phyloP scores from a whole-genome alignment of 1,139 yeast genomes.

The Yamadazyma spencermartinsiae region DNA sequence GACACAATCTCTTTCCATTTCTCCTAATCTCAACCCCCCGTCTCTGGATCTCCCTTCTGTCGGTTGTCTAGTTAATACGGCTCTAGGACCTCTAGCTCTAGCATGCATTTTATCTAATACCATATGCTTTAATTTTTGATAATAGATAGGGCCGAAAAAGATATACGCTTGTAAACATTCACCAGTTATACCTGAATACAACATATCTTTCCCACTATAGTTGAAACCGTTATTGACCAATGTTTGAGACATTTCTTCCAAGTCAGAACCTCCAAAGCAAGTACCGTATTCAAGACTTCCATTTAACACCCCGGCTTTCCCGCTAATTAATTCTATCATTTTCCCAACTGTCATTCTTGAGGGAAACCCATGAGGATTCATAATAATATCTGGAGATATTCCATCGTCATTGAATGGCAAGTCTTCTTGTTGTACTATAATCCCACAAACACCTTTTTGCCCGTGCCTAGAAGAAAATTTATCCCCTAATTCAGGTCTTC shows the following conservation, averaged over 20 bases:
- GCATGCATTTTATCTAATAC: constrained; percentile 99
- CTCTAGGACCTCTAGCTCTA: constrained; percentile 98
- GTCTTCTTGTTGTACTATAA: constrained; percentile 94
- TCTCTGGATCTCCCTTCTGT: constrained; percentile 99
- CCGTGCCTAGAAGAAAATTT: constrained; percentile 97
- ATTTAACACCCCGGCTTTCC: constrained; percentile 94
- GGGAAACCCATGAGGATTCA: constrained; percentile 99
- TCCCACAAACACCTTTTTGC: constrained; percentile 98
- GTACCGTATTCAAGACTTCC: constrained; percentile 95
- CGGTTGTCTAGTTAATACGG: constrained; percentile 97
- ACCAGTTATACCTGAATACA: constrained; percentile 97
- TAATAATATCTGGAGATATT: constrained; percentile 88
- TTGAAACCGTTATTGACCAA: constrained; percentile 89
- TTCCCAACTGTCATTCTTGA: constrained; percentile 99
- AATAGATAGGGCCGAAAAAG: constrained; percentile 97
- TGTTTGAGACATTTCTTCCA: constrained; percentile 94
- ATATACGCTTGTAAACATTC: constrained; percentile 96
- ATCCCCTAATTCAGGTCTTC: constrained; percentile 98
- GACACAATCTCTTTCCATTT: constrained; percentile 99
- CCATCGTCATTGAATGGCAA: constrained; percentile 94
- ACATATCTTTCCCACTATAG: constrained; percentile 96
- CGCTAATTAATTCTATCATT: constrained; percentile 94
- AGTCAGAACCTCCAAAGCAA: constrained; percentile 94
- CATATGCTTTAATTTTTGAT: constrained; percentile 98
- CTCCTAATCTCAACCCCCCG: constrained; percentile 98